Evolutionary conservation across 2,329 filamentous ascomycete genomes (phyloP).

Genomic region (Aspergillus sp.): DNA sequence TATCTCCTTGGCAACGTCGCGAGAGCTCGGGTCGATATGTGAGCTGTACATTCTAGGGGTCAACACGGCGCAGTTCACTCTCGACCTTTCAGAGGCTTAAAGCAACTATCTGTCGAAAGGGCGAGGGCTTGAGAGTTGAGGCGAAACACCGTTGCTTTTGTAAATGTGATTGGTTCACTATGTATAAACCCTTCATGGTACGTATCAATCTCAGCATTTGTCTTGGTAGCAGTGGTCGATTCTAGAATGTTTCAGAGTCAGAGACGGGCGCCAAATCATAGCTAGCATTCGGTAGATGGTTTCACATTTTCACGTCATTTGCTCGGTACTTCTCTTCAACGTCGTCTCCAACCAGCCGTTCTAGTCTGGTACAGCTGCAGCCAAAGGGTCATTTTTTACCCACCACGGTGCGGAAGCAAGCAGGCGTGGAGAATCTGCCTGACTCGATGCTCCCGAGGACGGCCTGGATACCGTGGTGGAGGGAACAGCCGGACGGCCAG

Average conservation of each 20-base stretch:
- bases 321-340: neutral
- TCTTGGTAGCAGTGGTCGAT: neutral
- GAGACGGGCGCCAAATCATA: neutral
- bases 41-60: neutral
- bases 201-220: neutral
- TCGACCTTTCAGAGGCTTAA: neutral
- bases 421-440: neutral
- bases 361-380: neutral
- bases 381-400: neutral
- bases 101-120: neutral
- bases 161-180: neutral
- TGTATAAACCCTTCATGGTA: neutral
- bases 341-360: neutral
- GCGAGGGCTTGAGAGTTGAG: neutral
- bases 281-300: neutral
- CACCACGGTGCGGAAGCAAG: slow-evolving; percentile 9
- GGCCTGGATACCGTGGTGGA: neutral
- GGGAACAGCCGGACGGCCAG: neutral
- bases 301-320: neutral
- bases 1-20: neutral
- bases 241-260: neutral
- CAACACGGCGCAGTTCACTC: neutral
- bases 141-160: too few relatives aligned
- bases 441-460: slow-evolving; percentile 6
- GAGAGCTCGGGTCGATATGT: too few relatives aligned